A percentile compares a stretch with the other conserved stretches of the same genome.
Conservation (phyloP, 768 basidiomycete species). For the Suillus occidentalis region DNA sequence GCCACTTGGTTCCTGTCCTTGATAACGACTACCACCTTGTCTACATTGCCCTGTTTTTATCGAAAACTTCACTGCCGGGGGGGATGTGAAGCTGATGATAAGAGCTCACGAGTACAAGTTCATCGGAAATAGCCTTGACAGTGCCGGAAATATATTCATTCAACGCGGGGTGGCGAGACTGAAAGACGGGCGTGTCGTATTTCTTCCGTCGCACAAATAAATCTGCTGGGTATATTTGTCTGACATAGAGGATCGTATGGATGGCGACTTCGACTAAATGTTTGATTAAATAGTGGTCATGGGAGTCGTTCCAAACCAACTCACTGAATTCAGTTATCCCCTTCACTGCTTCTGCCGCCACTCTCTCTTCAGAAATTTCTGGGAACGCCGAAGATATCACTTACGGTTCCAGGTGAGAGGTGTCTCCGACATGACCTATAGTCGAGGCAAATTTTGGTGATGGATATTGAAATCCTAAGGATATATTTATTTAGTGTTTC, state of each 20-base stretch:
- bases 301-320: conserved; percentile 20
- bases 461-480: not conserved
- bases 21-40: conserved; percentile 81
- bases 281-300: conserved; percentile 9
- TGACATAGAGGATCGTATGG: conserved; percentile 88
- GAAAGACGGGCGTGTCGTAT: conserved; percentile 88
- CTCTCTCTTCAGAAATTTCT: conserved; percentile 10
- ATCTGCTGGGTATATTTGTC: conserved; percentile 87
- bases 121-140: conserved; percentile 77
- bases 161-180: conserved; percentile 88
- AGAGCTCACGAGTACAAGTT: conserved; percentile 59
- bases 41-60: conserved; percentile 63
- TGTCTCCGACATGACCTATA: conserved; percentile 21
- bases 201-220: conserved; percentile 87
- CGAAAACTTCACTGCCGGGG: conserved; percentile 4
- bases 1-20: conserved; percentile 78
- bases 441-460: not conserved
- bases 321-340: conserved; percentile 74
- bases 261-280: conserved; percentile 87
- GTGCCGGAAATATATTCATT: conserved; percentile 90
- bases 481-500: not conserved
- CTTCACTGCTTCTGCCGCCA: conserved; percentile 52
- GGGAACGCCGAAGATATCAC: conserved; percentile 12
- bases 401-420: conserved; percentile 41
- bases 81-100: not conserved